Percentiles rank a stretch among this genome's conserved stretches.
Conservation (phyloP, 2,329 filamentous ascomycete genomes). For the Didymella arachidicola region DNA sequence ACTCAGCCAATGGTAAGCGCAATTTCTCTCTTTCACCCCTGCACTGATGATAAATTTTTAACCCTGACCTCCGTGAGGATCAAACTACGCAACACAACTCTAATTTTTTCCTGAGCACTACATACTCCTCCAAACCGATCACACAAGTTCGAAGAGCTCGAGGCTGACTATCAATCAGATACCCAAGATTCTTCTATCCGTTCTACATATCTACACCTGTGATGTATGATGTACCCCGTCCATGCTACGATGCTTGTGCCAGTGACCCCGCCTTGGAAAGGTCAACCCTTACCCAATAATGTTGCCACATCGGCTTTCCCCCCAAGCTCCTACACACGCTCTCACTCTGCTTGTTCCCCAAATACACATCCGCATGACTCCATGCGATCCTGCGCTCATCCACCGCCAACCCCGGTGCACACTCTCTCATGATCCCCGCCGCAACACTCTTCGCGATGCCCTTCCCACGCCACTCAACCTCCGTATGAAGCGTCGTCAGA, state of each 20-base stretch:
- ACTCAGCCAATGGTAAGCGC: conserved; percentile 47
- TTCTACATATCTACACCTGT: not conserved
- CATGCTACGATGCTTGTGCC: conserved; percentile 14
- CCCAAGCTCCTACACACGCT: conserved; percentile 69
- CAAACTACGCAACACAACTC: conserved; percentile 67
- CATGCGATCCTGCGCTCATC: conserved; percentile 57
- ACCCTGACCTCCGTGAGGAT: conserved; percentile 68
- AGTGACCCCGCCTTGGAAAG: conserved; percentile 39
- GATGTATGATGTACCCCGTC: conserved; percentile 5
- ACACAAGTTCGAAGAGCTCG: conserved; percentile 3
- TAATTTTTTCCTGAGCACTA: conserved; percentile 73
- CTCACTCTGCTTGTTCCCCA: conserved; percentile 67
- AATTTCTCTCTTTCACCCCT: conserved; percentile 18
- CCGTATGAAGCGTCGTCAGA: conserved; percentile 68
- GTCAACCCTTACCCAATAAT: conserved; percentile 65
- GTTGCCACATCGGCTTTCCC: conserved; percentile 63
- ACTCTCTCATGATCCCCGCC: conserved; percentile 63
- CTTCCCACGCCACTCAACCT: conserved; percentile 65
- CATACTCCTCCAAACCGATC: conserved; percentile 10
- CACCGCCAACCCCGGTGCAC: conserved; percentile 40
- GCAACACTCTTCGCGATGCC: conserved; percentile 71
- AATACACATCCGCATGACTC: conserved; percentile 70
- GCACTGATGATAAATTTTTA: conserved; percentile 73
- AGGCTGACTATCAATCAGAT: conserved; percentile 38
- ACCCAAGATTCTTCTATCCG: conserved; percentile 1